phyloP scores from a whole-genome alignment of 208 protist genomes.

The Trypanosomatidae sp. region DNA sequence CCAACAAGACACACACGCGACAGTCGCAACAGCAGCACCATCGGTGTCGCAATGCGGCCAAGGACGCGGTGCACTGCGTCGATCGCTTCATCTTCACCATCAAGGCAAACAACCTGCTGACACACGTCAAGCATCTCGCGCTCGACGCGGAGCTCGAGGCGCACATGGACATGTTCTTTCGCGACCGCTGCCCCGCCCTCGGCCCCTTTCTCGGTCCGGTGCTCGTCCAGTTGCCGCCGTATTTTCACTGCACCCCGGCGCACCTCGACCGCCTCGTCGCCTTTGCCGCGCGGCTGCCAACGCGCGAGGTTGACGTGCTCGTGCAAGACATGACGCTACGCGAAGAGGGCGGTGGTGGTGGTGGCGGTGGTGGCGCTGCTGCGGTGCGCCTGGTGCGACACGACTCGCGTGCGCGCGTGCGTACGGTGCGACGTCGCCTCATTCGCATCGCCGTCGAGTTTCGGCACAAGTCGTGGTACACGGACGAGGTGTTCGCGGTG shows the following conservation, averaged over 20 bases:
- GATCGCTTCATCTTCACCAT: constrained; percentile 43
- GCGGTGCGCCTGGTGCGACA: no score
- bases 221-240: constrained; percentile 56
- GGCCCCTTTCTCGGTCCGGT: constrained; percentile 39
- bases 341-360: no score
- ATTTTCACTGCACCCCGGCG: constrained; percentile 17
- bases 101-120: constrained; percentile 69
- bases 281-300: constrained; percentile 19
- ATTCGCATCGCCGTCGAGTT: constrained; percentile 69
- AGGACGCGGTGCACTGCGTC: neutral
- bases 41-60: neutral
- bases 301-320: constrained; percentile 4
- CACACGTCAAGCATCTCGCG: constrained; percentile 40
- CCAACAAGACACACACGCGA: no score
- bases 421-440: constrained; percentile 1
- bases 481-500: constrained; percentile 27
- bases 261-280: constrained; percentile 26
- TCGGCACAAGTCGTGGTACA: constrained; percentile 39
- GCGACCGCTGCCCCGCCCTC: constrained; percentile 17
- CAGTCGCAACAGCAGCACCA: no score
- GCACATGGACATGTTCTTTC: constrained; percentile 37
- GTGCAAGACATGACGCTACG: no score
- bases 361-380: no score
- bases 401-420: neutral
- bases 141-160: constrained; percentile 22